phyloP scores from a whole-genome alignment of 352 stramenopile genomes.

The Bremia lactucae region DNA sequence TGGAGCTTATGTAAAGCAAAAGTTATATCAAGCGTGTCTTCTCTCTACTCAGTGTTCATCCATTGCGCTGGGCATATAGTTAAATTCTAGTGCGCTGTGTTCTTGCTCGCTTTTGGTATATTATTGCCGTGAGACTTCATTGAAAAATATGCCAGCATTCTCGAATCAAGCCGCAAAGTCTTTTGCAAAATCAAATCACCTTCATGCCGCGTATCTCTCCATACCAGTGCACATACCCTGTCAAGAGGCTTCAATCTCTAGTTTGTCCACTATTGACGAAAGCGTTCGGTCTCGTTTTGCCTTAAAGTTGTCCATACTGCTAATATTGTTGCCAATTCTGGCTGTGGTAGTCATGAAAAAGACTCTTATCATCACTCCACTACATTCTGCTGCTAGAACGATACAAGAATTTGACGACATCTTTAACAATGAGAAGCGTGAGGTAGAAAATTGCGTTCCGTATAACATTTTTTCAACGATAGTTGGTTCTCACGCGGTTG shows the following conservation, averaged over 20 bases:
- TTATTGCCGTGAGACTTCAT: conserved; percentile 1
- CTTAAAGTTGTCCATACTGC: not conserved
- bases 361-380: not conserved
- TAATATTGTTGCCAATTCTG: conserved; percentile 7
- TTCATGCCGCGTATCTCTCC: conserved; percentile 4
- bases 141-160: conserved; percentile 8
- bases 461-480: conserved; percentile 64
- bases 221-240: conserved; percentile 13
- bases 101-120: not conserved
- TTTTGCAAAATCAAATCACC: conserved; percentile 5
- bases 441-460: conserved; percentile 75
- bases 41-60: conserved; percentile 1
- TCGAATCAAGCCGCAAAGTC: conserved; percentile 1
- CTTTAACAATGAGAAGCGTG: conserved; percentile 51
- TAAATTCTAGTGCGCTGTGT: not conserved
- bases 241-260: conserved; percentile 1
- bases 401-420: conserved; percentile 31
- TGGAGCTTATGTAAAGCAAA: not conserved
- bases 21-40: not conserved
- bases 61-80: conserved; percentile 4
- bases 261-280: not conserved
- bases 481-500: conserved; percentile 30
- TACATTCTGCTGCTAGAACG: conserved; percentile 9
- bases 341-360: not conserved
- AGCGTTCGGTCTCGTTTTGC: not conserved